A percentile compares a stretch with the other conserved stretches of the same genome.
Evolutionary conservation across 805 yeast species (phyloP).

Genomic region (Cyberlindnera americana): DNA sequence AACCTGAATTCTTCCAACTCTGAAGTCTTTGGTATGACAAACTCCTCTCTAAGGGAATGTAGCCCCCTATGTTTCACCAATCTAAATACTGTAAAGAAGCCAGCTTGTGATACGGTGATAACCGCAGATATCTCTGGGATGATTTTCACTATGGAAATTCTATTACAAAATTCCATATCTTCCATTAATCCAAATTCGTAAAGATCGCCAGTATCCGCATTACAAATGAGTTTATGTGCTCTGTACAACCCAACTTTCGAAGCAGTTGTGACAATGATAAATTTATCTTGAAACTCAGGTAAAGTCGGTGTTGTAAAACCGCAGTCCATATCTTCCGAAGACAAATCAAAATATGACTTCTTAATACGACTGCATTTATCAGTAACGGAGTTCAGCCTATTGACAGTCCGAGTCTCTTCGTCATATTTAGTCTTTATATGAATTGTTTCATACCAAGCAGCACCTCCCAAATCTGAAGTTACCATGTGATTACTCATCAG

Average conservation of each 20-base stretch:
- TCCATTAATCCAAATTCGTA: conserved; percentile 33
- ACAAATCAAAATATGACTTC: conserved; percentile 11
- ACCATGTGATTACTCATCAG: conserved; percentile 36
- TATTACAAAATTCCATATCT: conserved; percentile 17
- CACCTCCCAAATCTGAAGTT: conserved; percentile 39
- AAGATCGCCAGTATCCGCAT: conserved; percentile 41
- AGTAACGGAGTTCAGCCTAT: conserved; percentile 20
- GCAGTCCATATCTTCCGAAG: background rate
- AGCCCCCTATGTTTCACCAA: conserved; percentile 40
- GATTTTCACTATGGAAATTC: conserved; percentile 30
- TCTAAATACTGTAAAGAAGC: conserved; percentile 40
- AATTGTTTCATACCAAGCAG: conserved; percentile 31
- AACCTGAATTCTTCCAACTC: background rate
- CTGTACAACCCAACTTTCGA: conserved; percentile 42
- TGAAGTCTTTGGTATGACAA: background rate
- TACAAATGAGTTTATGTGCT: conserved; percentile 43
- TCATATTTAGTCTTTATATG: conserved; percentile 23
- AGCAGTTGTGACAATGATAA: conserved; percentile 43
- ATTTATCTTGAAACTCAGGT: conserved; percentile 28
- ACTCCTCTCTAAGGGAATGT: conserved; percentile 41
- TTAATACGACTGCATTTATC: conserved; percentile 25
- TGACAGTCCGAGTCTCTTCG: background rate
- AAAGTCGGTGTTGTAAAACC: conserved; percentile 10
- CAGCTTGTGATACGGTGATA: conserved; percentile 41
- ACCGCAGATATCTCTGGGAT: conserved; percentile 40